Evolutionary conservation across 192 early-diverging fungal genomes (phyloP).

Genomic region (Rhizoclosmatium globosum): DNA sequence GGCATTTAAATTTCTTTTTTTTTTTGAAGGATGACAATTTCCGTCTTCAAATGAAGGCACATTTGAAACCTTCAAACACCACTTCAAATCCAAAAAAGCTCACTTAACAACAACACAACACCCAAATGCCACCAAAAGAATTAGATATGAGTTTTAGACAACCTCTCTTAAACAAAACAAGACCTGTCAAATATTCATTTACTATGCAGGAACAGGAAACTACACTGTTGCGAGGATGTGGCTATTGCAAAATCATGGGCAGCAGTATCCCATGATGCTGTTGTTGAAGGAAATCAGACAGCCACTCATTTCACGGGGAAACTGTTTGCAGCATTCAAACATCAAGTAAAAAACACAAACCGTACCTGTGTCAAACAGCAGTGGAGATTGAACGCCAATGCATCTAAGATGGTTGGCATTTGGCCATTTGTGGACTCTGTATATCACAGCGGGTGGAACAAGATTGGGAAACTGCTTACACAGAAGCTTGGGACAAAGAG

Average conservation of each 20-base stretch:
- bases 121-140: too few relatives aligned
- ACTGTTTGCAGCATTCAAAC: neutral
- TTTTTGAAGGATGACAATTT: too few relatives aligned
- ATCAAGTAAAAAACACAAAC: neutral
- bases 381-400: constrained; percentile 9
- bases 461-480: neutral
- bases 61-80: too few relatives aligned
- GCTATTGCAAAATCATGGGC: neutral
- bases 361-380: neutral
- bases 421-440: neutral
- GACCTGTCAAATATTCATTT: too few relatives aligned
- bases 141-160: too few relatives aligned
- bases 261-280: neutral
- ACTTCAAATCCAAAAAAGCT: too few relatives aligned
- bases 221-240: neutral
- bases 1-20: too few relatives aligned
- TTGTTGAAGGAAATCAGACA: neutral
- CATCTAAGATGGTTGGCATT: neutral
- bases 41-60: too few relatives aligned
- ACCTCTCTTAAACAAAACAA: too few relatives aligned
- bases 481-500: constrained; percentile 8
- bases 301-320: neutral
- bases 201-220: neutral
- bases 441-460: constrained; percentile 5
- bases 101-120: too few relatives aligned